Evolutionary conservation across 306 rosid species (phyloP).

Genomic region (Sindora glabra): DNA sequence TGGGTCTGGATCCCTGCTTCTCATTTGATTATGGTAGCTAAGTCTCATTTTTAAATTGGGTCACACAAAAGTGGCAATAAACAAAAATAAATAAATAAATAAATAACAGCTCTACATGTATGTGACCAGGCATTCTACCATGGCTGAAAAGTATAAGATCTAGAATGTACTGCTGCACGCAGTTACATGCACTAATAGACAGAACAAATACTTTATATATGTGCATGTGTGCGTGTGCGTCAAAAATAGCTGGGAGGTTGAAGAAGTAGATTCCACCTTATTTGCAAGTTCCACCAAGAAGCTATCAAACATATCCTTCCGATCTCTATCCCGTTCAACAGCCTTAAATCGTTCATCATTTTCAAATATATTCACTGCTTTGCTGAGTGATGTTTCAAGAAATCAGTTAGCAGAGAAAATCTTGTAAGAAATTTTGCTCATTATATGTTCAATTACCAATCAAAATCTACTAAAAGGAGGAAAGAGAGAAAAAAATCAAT

Average conservation of each 20-base stretch:
- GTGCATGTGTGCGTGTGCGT: neutral
- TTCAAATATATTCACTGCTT: slow-evolving; percentile 65
- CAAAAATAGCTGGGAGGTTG: slow-evolving; percentile 1
- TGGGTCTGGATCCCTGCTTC: neutral
- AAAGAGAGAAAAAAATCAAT: neutral
- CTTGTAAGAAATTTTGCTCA: slow-evolving; percentile 3
- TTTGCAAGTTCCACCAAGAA: slow-evolving; percentile 59
- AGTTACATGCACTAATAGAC: neutral
- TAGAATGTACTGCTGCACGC: neutral
- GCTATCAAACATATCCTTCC: slow-evolving; percentile 72
- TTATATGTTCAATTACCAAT: neutral
- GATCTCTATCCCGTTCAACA: slow-evolving; percentile 83
- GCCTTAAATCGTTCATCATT: slow-evolving; percentile 83
- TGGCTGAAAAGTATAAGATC: neutral
- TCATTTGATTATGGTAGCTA: neutral
- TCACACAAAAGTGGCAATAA: neutral
- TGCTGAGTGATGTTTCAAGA: slow-evolving; percentile 40
- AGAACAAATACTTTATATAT: neutral
- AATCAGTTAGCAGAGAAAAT: slow-evolving; percentile 11
- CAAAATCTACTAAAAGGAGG: neutral
- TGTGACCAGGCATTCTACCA: neutral
- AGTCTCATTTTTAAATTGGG: neutral
- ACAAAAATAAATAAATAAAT: too few relatives aligned
- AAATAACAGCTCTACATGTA: neutral
- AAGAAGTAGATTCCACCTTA: slow-evolving; percentile 43